Evolutionary conservation across 164 flowering plant genomes (phyloP).

Genomic region (Umbilicus rupestris): DNA sequence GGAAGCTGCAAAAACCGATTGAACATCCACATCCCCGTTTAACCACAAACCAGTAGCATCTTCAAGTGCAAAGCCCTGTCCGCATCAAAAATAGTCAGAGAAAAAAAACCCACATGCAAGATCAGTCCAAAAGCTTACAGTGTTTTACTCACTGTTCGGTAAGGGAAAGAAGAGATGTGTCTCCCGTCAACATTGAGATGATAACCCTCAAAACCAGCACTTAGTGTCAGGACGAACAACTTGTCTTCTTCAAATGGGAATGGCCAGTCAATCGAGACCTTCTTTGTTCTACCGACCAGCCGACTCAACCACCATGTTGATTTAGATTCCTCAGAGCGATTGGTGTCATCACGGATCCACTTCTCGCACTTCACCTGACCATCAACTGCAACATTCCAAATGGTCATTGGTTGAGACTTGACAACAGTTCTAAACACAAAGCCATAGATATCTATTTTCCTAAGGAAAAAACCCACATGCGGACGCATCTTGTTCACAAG

Average conservation of each 20-base stretch:
- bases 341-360: constrained; percentile 81
- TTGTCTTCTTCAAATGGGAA: constrained; percentile 75
- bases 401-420: neutral
- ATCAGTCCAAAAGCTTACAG: neutral
- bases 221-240: constrained; percentile 75
- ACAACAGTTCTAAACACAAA: neutral
- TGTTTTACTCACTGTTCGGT: constrained; percentile 70
- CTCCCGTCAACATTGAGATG: constrained; percentile 86
- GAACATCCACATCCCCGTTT: constrained; percentile 78
- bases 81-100: constrained; percentile 3
- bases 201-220: constrained; percentile 93
- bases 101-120: neutral
- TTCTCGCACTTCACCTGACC: constrained; percentile 86
- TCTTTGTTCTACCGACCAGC: constrained; percentile 65
- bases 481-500: neutral
- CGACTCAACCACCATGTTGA: constrained; percentile 81
- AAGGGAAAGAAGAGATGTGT: constrained; percentile 83
- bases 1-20: constrained; percentile 71
- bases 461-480: neutral
- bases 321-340: constrained; percentile 51
- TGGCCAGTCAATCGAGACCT: constrained; percentile 72
- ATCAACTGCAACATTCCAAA: constrained; percentile 47
- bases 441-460: too few species aligned
- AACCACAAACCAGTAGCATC: constrained; percentile 87
- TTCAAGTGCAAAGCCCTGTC: constrained; percentile 83